Evolutionary conservation across 1,284 basidiomycete species (phyloP).

Genomic region (Sporisorium scitamineum): DNA sequence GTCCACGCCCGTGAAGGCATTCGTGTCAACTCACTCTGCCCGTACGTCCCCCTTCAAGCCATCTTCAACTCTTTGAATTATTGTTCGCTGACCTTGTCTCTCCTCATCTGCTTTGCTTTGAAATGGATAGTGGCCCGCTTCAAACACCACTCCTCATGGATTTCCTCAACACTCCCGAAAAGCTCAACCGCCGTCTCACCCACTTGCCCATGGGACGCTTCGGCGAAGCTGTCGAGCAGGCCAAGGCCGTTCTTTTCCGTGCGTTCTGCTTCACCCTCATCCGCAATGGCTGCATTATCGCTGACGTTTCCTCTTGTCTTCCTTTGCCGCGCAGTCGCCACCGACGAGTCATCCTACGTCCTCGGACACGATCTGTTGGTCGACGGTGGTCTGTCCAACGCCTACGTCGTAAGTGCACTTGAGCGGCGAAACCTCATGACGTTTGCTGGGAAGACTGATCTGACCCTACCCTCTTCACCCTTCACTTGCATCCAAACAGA

Average conservation of each 20-base stretch:
- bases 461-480: neutral
- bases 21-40: conserved; percentile 92
- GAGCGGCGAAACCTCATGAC: too few relatives aligned
- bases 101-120: neutral
- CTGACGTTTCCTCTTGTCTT: neutral
- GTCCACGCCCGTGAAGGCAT: conserved; percentile 97
- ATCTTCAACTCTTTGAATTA: neutral
- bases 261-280: neutral
- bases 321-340: conserved; percentile 72
- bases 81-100: neutral
- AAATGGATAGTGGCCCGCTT: conserved; percentile 71
- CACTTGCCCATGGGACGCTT: conserved; percentile 97
- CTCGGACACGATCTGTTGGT: conserved; percentile 70
- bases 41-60: conserved; percentile 65
- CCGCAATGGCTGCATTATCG: too few relatives aligned
- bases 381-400: conserved; percentile 43
- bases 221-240: conserved; percentile 93
- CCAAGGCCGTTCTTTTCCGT: conserved; percentile 86
- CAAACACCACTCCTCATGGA: conserved; percentile 89
- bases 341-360: conserved; percentile 72
- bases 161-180: conserved; percentile 96
- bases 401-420: conserved; percentile 27
- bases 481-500: conserved; percentile 1
- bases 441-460: neutral
- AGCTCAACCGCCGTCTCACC: conserved; percentile 86